Evolutionary conservation across 2,329 filamentous ascomycete species (phyloP).

Genomic region (Fusarium torulosum): DNA sequence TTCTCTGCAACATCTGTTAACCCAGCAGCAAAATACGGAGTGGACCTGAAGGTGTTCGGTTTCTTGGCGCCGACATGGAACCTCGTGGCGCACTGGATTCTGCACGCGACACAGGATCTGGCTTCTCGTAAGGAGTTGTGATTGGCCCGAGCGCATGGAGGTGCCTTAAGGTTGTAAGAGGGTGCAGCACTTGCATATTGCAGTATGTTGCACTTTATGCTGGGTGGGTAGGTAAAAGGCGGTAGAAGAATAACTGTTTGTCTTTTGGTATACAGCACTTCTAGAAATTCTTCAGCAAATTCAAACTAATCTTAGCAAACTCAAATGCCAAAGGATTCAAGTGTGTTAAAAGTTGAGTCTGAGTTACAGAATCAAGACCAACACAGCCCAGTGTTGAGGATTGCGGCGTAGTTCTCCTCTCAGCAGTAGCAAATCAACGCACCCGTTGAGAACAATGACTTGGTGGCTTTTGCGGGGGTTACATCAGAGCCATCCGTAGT

Average conservation of each 20-base stretch:
- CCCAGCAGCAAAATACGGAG: slow-evolving; percentile 31
- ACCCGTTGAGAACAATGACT: neutral
- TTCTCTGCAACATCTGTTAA: slow-evolving; percentile 6
- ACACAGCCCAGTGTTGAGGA: neutral
- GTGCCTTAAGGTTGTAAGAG: slow-evolving; percentile 9
- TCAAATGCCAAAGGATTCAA: neutral
- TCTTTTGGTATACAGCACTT: too few relatives aligned
- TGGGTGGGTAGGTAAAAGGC: neutral
- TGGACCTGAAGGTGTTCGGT: slow-evolving; percentile 28
- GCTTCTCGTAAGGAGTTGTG: slow-evolving; percentile 6
- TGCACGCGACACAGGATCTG: slow-evolving; percentile 39
- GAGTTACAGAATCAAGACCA: neutral
- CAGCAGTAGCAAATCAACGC: neutral
- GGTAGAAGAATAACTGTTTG: neutral
- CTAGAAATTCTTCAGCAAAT: too few relatives aligned
- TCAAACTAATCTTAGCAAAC: too few relatives aligned
- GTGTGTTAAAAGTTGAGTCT: neutral
- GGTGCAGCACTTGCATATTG: slow-evolving; percentile 15
- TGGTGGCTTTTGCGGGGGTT: slow-evolving; percentile 10
- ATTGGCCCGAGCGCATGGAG: slow-evolving; percentile 22
- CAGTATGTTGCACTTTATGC: slow-evolving; percentile 7
- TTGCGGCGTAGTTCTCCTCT: neutral
- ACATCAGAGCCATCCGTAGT: slow-evolving; percentile 2
- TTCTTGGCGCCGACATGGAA: slow-evolving; percentile 25
- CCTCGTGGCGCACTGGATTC: slow-evolving; percentile 33